A percentile compares a stretch with the other conserved stretches of the same genome.
phyloP scores from a whole-genome alignment of 305 asterid species.

The Fraxinus xanthoxyloides region DNA sequence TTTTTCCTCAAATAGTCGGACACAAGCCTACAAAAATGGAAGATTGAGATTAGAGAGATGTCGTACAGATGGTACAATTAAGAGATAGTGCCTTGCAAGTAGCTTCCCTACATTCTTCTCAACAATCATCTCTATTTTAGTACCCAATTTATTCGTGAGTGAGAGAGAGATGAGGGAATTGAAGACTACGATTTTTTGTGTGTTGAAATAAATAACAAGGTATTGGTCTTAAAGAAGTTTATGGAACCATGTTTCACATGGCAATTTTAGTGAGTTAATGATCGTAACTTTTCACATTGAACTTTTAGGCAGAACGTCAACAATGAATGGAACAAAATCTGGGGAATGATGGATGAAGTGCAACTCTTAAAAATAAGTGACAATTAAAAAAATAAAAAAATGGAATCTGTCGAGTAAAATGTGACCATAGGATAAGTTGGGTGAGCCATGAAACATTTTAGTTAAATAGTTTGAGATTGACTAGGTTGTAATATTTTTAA shows the following conservation, averaged over 20 bases:
- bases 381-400: no score
- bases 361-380: not conserved
- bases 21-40: not conserved
- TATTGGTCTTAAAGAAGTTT: not conserved
- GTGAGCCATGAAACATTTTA: not conserved
- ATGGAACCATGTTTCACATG: not conserved
- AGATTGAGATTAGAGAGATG: not conserved
- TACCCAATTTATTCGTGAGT: not conserved
- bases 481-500: not conserved
- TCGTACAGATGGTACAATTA: not conserved
- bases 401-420: no score
- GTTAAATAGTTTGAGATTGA: not conserved
- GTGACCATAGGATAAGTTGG: not conserved
- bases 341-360: not conserved
- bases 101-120: not conserved
- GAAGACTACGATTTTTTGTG: not conserved
- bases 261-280: not conserved
- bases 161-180: not conserved
- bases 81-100: not conserved
- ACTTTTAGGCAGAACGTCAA: not conserved
- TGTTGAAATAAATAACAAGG: not conserved
- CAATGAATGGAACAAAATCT: not conserved
- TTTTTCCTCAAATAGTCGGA: not conserved
- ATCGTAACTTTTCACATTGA: not conserved
- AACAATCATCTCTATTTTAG: not conserved